These are phyloP conservation scores for Cucurbitaria berberidis DNA, from an alignment of 2,329 filamentous ascomycete genomes.

Conservation along the genomic window DNA sequence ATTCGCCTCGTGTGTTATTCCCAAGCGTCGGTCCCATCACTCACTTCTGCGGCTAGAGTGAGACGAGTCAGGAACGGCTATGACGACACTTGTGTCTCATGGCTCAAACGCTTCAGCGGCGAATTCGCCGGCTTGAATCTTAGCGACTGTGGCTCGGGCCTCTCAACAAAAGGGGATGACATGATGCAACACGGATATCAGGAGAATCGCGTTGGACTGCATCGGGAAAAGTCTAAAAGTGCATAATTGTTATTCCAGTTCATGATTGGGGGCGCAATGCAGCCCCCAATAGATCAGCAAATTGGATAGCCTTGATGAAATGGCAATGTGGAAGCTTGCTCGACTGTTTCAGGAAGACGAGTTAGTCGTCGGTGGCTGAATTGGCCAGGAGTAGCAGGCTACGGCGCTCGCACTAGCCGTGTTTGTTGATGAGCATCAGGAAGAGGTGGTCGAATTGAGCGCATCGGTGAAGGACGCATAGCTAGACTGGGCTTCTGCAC, in stretches of 20 bases:
- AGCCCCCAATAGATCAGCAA: too few relatives aligned
- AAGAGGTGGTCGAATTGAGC: neutral
- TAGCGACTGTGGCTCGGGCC: constrained; percentile 1
- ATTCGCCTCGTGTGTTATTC: neutral
- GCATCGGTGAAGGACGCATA: neutral
- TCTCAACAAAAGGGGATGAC: constrained; percentile 5
- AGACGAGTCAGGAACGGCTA: constrained; percentile 3
- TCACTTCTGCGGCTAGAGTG: neutral
- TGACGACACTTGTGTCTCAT: constrained; percentile 23
- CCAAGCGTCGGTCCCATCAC: too few relatives aligned
- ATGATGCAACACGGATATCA: too few relatives aligned
- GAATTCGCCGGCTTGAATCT: neutral
- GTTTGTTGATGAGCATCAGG: constrained; percentile 5
- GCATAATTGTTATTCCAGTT: neutral
- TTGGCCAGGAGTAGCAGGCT: neutral
- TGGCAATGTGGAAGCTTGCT: constrained; percentile 1
- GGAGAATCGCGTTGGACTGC: neutral
- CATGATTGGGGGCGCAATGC: neutral
- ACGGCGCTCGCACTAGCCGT: neutral
- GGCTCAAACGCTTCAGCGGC: neutral
- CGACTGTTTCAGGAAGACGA: constrained; percentile 17
- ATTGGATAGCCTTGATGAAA: neutral
- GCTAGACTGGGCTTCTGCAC: constrained; percentile 4
- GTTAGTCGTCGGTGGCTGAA: constrained; percentile 13
- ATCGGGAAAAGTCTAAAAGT: neutral